Conservation (phyloP, 371 early-diverging fungal genomes). For the Haplosporangium sp. region DNA sequence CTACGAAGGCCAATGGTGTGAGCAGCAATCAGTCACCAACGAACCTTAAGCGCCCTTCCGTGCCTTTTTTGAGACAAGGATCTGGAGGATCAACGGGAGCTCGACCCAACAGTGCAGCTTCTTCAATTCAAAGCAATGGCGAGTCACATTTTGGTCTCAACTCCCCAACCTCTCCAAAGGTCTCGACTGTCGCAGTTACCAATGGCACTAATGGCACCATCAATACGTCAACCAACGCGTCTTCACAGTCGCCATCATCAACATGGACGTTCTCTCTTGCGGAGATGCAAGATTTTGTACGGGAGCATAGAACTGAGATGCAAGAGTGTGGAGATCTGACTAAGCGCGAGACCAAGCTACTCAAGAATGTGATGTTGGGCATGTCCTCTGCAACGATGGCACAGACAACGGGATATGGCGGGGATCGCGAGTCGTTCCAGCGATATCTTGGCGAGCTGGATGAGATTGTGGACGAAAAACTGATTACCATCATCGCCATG, state of each 20-base stretch:
- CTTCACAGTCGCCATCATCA: constrained; percentile 6
- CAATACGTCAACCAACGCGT: constrained; percentile 3
- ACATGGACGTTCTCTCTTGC: constrained; percentile 15
- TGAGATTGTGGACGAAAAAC: constrained; percentile 67
- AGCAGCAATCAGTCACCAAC: constrained; percentile 6
- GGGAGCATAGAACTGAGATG: constrained; percentile 81
- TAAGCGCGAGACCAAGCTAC: constrained; percentile 81
- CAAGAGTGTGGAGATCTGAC: constrained; percentile 80
- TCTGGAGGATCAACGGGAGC: constrained; percentile 6
- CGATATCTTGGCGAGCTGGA: constrained; percentile 67
- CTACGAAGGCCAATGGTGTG: not conserved
- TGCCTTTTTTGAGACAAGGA: constrained; percentile 19
- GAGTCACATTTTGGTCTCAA: constrained; percentile 26
- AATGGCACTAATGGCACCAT: not conserved
- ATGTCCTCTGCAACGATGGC: constrained; percentile 53
- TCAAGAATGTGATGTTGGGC: constrained; percentile 74
- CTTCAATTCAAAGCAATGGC: constrained; percentile 10
- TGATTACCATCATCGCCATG: constrained; percentile 45
- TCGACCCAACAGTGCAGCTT: constrained; percentile 12
- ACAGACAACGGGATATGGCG: constrained; percentile 38
- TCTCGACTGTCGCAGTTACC: constrained; percentile 8
- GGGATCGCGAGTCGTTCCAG: constrained; percentile 50
- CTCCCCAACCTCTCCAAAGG: constrained; percentile 34
- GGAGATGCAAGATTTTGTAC: constrained; percentile 77
- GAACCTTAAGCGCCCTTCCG: constrained; percentile 35